phyloP scores from a whole-genome alignment of 2,329 filamentous ascomycete species.

The Fusarium marasasianum region DNA sequence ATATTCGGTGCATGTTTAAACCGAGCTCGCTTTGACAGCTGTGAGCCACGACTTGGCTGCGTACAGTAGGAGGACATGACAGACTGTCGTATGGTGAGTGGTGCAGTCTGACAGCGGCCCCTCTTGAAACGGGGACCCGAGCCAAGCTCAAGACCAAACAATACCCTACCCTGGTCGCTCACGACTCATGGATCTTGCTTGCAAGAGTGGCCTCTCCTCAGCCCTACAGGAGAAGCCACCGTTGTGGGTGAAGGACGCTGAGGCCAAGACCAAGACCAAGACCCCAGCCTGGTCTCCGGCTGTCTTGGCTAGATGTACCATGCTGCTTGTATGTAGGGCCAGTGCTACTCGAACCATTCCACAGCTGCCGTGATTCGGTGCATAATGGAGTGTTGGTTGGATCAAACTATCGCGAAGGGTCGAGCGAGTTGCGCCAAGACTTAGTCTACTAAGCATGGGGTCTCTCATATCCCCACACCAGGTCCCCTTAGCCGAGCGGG shows the following conservation, averaged over 20 bases:
- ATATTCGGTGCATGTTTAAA: not conserved
- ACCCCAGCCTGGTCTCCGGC: not conserved
- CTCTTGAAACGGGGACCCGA: constrained; percentile 7
- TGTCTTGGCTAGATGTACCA: not conserved
- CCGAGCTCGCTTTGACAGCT: not conserved
- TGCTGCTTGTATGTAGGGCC: not conserved
- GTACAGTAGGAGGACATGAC: constrained; percentile 2
- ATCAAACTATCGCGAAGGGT: constrained; percentile 4
- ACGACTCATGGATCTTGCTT: constrained; percentile 31
- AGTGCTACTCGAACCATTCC: constrained; percentile 4
- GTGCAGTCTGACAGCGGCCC: constrained; percentile 28
- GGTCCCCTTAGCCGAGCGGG: constrained; percentile 4
- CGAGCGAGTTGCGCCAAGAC: constrained; percentile 18
- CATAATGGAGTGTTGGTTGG: not conserved
- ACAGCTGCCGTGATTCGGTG: not conserved
- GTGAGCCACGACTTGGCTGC: not conserved
- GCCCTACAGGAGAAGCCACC: constrained; percentile 27
- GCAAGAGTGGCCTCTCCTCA: constrained; percentile 20
- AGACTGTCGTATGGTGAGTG: constrained; percentile 9
- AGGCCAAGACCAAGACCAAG: not conserved
- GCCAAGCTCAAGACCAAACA: constrained; percentile 1
- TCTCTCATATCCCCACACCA: constrained; percentile 16
- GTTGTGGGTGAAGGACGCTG: not conserved
- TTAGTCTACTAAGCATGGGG: constrained; percentile 7
- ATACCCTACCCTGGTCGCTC: constrained; percentile 19